Evolutionary conservation across 305 asterid genomes (phyloP).

Genomic region (Andrographis paniculata): DNA sequence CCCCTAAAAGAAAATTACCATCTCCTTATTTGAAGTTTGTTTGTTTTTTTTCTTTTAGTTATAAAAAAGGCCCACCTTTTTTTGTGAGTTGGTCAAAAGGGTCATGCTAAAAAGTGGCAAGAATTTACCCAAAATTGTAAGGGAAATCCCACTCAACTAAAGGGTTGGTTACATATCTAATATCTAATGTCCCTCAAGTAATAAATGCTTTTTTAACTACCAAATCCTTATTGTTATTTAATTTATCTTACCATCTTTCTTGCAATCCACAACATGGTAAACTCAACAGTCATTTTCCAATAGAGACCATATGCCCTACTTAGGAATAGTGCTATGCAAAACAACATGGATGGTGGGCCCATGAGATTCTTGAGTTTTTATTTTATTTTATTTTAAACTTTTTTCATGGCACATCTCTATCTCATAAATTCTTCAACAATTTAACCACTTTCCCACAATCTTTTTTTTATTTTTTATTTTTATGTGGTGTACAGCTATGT

Average conservation of each 20-base stretch:
- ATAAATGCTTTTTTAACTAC: neutral
- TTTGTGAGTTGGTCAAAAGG: neutral
- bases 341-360: neutral
- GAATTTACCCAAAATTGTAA: neutral
- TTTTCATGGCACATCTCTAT: neutral
- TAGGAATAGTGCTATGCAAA: neutral
- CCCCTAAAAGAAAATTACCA: too few relatives aligned
- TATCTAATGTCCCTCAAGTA: too few relatives aligned
- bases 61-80: neutral
- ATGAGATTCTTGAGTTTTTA: too few relatives aligned
- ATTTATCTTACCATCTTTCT: too few relatives aligned
- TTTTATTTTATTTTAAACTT: neutral
- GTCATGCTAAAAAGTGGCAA: neutral
- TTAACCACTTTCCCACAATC: slow-evolving; percentile 3
- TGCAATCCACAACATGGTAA: neutral
- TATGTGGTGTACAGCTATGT: neutral
- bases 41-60: too few relatives aligned
- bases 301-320: neutral
- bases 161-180: too few relatives aligned
- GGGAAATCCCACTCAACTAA: neutral
- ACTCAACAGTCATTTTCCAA: neutral
- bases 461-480: too few relatives aligned
- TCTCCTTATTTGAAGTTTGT: too few relatives aligned
- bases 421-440: neutral
- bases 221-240: neutral